Evolutionary conservation across 1,284 basidiomycete species (phyloP).

Genomic region (Ceratobasidium sp.): DNA sequence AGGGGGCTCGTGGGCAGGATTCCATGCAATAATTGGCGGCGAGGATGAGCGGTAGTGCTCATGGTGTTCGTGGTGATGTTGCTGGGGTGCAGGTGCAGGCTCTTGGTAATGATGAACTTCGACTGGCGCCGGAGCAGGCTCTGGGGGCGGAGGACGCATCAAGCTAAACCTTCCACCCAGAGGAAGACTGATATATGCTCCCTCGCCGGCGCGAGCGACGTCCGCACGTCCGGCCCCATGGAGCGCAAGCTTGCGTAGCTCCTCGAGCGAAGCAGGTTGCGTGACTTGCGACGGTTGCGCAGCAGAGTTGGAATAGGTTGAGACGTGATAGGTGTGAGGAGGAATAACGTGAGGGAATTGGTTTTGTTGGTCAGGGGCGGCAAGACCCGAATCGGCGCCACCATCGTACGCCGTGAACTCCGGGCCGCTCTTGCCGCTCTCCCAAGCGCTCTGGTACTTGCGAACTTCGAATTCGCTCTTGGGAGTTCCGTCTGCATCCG

Average conservation of each 20-base stretch:
- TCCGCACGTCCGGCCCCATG: constrained; percentile 43
- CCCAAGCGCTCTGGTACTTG: constrained; percentile 77
- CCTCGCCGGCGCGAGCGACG: constrained; percentile 54
- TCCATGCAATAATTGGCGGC: constrained; percentile 71
- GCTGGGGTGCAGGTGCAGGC: constrained; percentile 37
- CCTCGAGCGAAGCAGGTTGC: constrained; percentile 40
- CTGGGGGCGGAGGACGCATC: constrained; percentile 63
- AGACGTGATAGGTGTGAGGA: constrained; percentile 24
- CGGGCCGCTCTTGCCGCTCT: constrained; percentile 49
- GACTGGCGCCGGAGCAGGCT: constrained; percentile 23
- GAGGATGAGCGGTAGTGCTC: constrained; percentile 57
- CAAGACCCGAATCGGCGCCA: constrained; percentile 20
- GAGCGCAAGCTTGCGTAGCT: constrained; percentile 47
- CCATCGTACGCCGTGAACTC: constrained; percentile 17
- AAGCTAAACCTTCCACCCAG: constrained; percentile 85
- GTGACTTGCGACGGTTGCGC: constrained; percentile 25
- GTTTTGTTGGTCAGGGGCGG: not conserved
- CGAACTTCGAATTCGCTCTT: constrained; percentile 66
- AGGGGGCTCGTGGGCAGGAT: constrained; percentile 73
- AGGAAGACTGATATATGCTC: constrained; percentile 79
- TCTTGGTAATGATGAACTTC: constrained; percentile 41
- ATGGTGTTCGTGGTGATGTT: constrained; percentile 13
- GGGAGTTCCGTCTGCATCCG: constrained; percentile 44
- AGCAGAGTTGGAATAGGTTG: constrained; percentile 9
- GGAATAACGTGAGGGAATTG: constrained; percentile 32